Base-by-base conservation (phyloP, 768 basidiomycete genomes). In the Auricularia cornea region DNA sequence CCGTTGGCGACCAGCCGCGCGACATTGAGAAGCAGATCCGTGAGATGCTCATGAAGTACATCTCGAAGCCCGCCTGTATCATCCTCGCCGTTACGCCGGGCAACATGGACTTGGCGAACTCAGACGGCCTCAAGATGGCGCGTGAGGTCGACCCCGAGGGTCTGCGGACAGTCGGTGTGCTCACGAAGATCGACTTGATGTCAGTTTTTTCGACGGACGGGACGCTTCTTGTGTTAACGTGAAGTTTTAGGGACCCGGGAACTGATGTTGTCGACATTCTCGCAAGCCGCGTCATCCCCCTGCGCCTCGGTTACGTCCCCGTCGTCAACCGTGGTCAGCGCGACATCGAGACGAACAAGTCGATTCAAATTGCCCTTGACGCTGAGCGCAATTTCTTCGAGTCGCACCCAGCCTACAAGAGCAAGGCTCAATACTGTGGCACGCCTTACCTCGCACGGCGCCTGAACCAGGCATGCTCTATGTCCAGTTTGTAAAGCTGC, bases 221-320 rank as follows among this genome's bases (percentile, higher is more conserved):
- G 31, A 72, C 31, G n/a, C 31, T 16, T 26, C 20, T 26, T 35
- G 10, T 31, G 61, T 41, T 67, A 60, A 64, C 66, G n/a, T 54
- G 40, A 28, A n/a, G 38, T 38, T 63, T 62, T 38, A 96, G 93
- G 93, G 96, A 99, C 79, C 84, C 83, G 70, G 97, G 97, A 62
- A 98, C 96, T 5, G 96, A 99, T 73, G 97, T 99, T 38, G 94
- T 99, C 31, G 97, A 99, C 75, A 98, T 99, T 73, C 85, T 99
- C 59, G 97, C 97, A 3, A 96, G 97, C 10, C 87, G 97, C 59
- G 86, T 99, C 68, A 98, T 98, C 71, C 97, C 96, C 59, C 83
- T 99, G 40, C 88, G 97, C 64, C 78, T 99, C 48, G 97, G 97
- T 60, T 99, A 98, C 72, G 97, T 98, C 3, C 97, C 97, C 11